A percentile compares a stretch with the other conserved stretches of the same genome.
Evolutionary conservation across 2,329 filamentous ascomycete genomes (phyloP).

Genomic region (Aspergillus ustus): DNA sequence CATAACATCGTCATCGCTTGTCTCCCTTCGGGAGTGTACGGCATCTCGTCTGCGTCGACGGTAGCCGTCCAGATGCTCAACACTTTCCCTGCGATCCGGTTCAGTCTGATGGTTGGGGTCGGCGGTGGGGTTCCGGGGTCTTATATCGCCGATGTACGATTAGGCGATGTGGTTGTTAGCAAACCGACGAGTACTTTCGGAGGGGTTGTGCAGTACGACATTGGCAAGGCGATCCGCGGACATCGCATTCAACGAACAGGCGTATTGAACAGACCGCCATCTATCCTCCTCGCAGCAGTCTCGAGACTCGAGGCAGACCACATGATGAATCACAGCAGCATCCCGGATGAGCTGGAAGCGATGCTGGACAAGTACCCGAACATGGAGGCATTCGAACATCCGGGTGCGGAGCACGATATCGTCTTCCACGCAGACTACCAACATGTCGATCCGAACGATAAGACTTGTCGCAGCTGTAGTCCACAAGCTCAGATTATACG

Average conservation of each 20-base stretch:
- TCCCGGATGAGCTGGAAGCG: neutral
- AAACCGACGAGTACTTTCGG: neutral
- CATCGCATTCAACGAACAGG: neutral
- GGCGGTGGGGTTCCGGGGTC: constrained; percentile 1
- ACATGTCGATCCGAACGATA: neutral
- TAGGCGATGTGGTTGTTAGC: constrained; percentile 9
- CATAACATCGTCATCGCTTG: neutral
- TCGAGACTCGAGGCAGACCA: neutral
- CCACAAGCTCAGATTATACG: neutral
- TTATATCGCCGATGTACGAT: neutral
- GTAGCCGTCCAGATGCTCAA: neutral
- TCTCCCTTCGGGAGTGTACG: neutral
- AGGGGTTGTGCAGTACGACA: constrained; percentile 9
- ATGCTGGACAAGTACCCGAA: neutral
- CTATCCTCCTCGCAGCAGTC: neutral
- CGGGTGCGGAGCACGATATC: neutral
- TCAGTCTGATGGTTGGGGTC: constrained; percentile 1
- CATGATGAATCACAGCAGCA: neutral
- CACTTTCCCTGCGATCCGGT: neutral
- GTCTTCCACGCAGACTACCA: neutral
- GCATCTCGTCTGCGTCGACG: neutral
- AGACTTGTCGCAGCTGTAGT: neutral
- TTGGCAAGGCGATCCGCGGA: neutral
- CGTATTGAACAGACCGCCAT: neutral
- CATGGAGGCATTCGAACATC: neutral